A percentile compares a stretch with the other conserved stretches of the same genome.
These are phyloP conservation scores for Caryopteris hybrid DNA, from an alignment of 305 asterid genomes.

Conservation along the genomic window DNA sequence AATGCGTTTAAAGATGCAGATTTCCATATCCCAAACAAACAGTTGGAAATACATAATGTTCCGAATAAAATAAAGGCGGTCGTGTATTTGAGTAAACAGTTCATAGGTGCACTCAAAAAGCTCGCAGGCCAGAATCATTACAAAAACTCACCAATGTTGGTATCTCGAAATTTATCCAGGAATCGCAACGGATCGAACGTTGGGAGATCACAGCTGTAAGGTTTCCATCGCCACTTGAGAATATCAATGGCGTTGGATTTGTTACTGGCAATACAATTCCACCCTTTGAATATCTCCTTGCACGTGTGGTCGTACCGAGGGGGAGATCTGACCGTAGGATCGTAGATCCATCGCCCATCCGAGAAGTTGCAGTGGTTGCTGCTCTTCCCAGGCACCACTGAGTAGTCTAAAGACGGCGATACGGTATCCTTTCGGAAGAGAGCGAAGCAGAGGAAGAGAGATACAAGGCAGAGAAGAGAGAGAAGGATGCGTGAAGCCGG, in stretches of 20 bases:
- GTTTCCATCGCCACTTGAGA: slow-evolving; percentile 90
- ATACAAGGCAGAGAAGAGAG: slow-evolving; percentile 42
- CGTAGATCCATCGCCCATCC: slow-evolving; percentile 73
- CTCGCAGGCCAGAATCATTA: too few species aligned
- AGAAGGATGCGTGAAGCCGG: slow-evolving; percentile 35
- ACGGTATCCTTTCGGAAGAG: slow-evolving; percentile 38
- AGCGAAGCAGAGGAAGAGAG: slow-evolving; percentile 53
- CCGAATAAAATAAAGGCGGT: too few species aligned
- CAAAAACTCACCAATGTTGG: slow-evolving; percentile 55
- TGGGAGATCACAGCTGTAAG: slow-evolving; percentile 70
- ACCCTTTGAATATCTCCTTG: slow-evolving; percentile 95
- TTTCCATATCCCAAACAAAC: background rate
- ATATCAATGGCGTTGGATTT: slow-evolving; percentile 73
- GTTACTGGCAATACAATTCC: slow-evolving; percentile 78
- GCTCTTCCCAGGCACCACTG: slow-evolving; percentile 18
- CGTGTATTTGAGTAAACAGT: too few species aligned
- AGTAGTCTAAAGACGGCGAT: slow-evolving; percentile 22
- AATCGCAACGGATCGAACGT: slow-evolving; percentile 65
- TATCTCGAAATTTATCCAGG: slow-evolving; percentile 56
- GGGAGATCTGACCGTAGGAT: slow-evolving; percentile 43
- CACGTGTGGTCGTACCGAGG: slow-evolving; percentile 76
- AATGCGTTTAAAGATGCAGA: background rate
- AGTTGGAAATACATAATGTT: background rate
- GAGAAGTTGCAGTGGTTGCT: slow-evolving; percentile 49
- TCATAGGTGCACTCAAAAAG: too few species aligned